Base-by-base conservation (phyloP, 1,284 basidiomycete species). In the Leccinum proximum region DNA sequence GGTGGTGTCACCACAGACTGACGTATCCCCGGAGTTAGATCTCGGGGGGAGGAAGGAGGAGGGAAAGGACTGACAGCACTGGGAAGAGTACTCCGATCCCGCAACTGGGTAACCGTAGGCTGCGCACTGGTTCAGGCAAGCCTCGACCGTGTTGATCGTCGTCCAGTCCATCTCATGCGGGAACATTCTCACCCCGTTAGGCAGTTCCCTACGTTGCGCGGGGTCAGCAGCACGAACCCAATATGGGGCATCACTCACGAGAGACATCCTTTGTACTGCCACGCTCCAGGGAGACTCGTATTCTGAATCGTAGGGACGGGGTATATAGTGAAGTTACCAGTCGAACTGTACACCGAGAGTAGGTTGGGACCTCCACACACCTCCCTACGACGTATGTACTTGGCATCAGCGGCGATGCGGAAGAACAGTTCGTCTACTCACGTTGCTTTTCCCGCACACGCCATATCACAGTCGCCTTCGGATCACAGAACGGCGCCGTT, bases 321-420 rank as follows among this genome's bases (percentile, higher is more conserved):
- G n/a, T 86, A 75, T 8, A 79, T 79, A 0, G 80, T 82, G 56
- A 91, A 77, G 56, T 78, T 81, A 4, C 77, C 78, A 0, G 75
- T 82, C 0, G 82, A 78, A 0, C 84, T 80, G 69, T 92, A 93
- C 13, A 92, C 83, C 1, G 88, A 90, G 58, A 92, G 72, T n/a
- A 84, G 82, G 70, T 86, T 87, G 2, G 85, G 82, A 10, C 85
- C 89, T 69, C 91, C 91, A 67, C 90, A 92, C 54, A 83, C 84
- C 74, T 91, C 81, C 30, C 86, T 90, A 42, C 14, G 40, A 16
- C 9, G 16, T 30, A 30, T 30, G 26, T 38, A 10, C 11, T 92
- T 0, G 72, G 48, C 74, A 92, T 76, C 59, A 89, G 77, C 60
- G 86, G 48, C 59, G 64, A 22, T 7, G 33, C 26, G 65, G 60